Conservation (phyloP, 129 eudicot genomes). For the Dittrichia graveolens region DNA sequence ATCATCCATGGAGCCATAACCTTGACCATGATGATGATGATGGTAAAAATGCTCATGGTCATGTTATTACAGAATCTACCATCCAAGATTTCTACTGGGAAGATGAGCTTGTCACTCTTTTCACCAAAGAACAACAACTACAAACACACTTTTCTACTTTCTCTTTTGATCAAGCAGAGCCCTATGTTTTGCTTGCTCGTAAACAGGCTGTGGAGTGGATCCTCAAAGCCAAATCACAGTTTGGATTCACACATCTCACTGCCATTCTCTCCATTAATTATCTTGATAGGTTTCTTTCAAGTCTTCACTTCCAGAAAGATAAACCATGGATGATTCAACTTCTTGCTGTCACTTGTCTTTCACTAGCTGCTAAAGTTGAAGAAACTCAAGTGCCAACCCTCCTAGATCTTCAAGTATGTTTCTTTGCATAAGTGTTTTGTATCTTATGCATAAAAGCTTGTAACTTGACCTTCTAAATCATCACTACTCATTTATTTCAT, state of each 20-base stretch:
- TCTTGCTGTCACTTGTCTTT: slow-evolving; percentile 68
- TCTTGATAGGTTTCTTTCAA: slow-evolving; percentile 58
- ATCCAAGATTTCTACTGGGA: slow-evolving; percentile 66
- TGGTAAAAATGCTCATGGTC: background rate
- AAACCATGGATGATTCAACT: slow-evolving; percentile 86
- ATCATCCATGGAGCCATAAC: slow-evolving; percentile 37
- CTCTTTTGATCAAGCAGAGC: slow-evolving; percentile 7
- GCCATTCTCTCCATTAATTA: slow-evolving; percentile 67
- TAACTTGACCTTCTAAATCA: background rate
- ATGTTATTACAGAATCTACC: background rate
- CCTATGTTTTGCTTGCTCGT: slow-evolving; percentile 12
- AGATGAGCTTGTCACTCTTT: slow-evolving; percentile 63
- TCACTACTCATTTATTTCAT: background rate
- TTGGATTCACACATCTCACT: slow-evolving; percentile 61
- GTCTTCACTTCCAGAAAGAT: slow-evolving; percentile 42
- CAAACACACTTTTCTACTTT: slow-evolving; percentile 28
- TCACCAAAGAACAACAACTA: slow-evolving; percentile 56
- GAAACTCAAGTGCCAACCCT: slow-evolving; percentile 72
- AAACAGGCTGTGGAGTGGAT: slow-evolving; percentile 72
- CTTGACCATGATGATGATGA: slow-evolving; percentile 13
- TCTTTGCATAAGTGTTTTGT: background rate
- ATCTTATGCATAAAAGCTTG: background rate
- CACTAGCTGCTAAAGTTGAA: slow-evolving; percentile 84
- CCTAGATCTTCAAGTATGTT: slow-evolving; percentile 78
- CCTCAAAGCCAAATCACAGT: slow-evolving; percentile 51